Evolutionary conservation across 257 asterid species (phyloP).

Genomic region (Fraxinus pennsylvanica): DNA sequence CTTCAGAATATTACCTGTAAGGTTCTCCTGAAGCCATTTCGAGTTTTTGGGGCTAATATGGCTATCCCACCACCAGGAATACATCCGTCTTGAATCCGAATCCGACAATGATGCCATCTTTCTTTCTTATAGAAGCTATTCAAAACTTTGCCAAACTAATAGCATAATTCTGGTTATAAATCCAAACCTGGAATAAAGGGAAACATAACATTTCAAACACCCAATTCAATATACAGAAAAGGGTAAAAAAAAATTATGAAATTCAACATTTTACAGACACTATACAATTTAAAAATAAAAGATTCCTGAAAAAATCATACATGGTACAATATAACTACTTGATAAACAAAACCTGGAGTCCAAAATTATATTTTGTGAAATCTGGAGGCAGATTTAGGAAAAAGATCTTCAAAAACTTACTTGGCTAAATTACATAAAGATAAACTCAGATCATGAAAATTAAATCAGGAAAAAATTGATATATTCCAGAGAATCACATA

Average conservation of each 20-base stretch:
- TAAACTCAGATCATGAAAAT: background rate
- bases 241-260: background rate
- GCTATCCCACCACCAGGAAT: conserved; percentile 12
- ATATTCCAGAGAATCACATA: background rate
- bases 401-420: background rate
- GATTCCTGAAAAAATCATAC: background rate
- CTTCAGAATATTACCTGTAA: background rate
- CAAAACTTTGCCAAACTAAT: background rate
- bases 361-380: background rate
- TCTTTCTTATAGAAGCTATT: background rate
- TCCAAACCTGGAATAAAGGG: background rate
- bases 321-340: background rate
- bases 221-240: background rate
- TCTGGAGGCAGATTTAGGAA: background rate
- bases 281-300: background rate
- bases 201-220: background rate
- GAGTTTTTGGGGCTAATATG: conserved; percentile 11
- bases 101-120: background rate
- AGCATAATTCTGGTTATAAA: background rate
- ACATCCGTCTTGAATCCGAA: background rate
- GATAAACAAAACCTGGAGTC: background rate
- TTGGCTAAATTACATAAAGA: background rate
- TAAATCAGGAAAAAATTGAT: no score
- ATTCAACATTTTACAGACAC: background rate
- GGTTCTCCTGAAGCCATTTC: conserved; percentile 4